Evolutionary conservation across 257 asterid species (phyloP), one percentile per base, ranked within the genome.

Genomic region (Nicotiana benthamiana): DNA sequence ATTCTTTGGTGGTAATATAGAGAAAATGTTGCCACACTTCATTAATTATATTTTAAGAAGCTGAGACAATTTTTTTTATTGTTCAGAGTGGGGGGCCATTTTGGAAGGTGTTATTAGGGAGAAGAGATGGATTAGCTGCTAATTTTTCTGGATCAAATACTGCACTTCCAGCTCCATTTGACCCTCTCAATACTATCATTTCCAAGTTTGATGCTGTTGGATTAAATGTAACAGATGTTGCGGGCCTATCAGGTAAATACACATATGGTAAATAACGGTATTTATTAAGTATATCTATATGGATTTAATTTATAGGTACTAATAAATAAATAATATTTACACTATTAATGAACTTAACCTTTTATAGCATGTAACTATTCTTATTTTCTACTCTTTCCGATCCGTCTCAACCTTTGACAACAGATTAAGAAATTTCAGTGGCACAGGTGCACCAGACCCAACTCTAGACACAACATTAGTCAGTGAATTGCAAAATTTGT

Each of bases 21-120:
- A 7, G 40, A 7, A 34, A 7, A 36, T 36, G 9, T 36, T 36
- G 43, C 2, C 43, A 6, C 1, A 36, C 13, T 13, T 43, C n/a
- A 9, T 40, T 75, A 11, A 12, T 17, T 16, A n/a, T n/a, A 4
- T 5, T 36, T 30, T 2, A 9, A 30, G 7, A 24, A 15, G 20
- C 2, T 0, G 7, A 12, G 0, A 6, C 4, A 6, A 52, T 8
- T 1, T 15, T 57, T 12, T 4, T 51, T 27, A 11, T 11, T 22
- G 52, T 16, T 36, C 86, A 93, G 97, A 91, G 95, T 84, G 98
- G 98, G 82, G 98, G 98, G 27, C 95, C 90, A 56, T 57, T 86
- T 6, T 94, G 98, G 98, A 86, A 70, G 75, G 97, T 92, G 32
- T 77, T 85, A 40, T 82, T 92, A 34, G 98, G 98, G 22, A 89